Evolutionary conservation across 805 yeast species (phyloP), one percentile per base, ranked within the genome.

Genomic region (Tetrapisispora taiwanensis): DNA sequence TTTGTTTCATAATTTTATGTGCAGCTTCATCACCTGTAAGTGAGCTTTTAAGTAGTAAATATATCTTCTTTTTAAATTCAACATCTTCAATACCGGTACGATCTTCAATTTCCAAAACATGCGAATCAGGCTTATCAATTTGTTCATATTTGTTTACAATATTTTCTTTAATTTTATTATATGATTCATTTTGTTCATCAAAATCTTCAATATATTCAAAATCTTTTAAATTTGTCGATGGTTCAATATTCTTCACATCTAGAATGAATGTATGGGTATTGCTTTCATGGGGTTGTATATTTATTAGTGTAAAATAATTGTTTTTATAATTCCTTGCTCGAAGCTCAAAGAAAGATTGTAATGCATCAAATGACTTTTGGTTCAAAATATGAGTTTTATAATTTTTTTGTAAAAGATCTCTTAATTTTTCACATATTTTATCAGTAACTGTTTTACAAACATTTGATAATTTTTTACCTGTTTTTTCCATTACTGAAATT

Each of bases 21-120:
- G 86, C 88, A 0, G 95, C 90, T 67, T 92, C 98, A 52, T 86
- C 95, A 5, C 89, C 79, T 0, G 94, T 81, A 81, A 90, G 76
- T 47, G 95, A 79, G 19, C 96, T 86, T 81, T 85, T 87, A 9
- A 92, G 68, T 0, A 90, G 81, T 26, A 89, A 66, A 54, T 90
- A 90, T 2, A 90, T 82, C 1, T 74, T 74, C 53, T 86, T 86
- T 52, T 86, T 86, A 52, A 78, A 78, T 41, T 79, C 77, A 1
- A 78, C 68, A 27, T 79, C 62, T 22, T 76, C 76, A 0, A 79
- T 65, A 39, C 81, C 81, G 0, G 95, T 84, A 70, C 82, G 63
- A 60, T 89, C 96, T 34, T 70, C 68, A 34, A 81, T 71, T 19
- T 27, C n/a, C 2, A 26, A n/a, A 15, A 15, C 19, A n/a, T 26